Conservation (phyloP, 208 protist genomes). For the Trypanosoma cruzi region DNA sequence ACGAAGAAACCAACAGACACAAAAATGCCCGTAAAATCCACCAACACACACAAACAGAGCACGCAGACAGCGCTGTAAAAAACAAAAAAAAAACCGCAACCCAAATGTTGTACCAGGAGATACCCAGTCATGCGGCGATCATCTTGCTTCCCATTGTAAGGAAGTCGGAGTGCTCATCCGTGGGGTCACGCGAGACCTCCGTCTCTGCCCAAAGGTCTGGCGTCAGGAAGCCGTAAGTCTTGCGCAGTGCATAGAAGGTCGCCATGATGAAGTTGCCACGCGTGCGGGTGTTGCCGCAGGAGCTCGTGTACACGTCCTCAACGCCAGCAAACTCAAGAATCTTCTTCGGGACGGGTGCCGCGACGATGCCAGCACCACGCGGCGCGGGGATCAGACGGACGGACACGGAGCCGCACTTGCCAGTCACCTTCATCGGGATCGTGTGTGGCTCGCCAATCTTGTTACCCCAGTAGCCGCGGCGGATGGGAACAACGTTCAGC, state of each 20-base stretch:
- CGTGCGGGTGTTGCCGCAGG: conserved; percentile 97
- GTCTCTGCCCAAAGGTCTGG: conserved; percentile 98
- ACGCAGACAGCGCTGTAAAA: not conserved
- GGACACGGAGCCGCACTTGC: conserved; percentile 99
- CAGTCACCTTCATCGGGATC: conserved; percentile 98
- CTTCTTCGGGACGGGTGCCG: conserved; percentile 98
- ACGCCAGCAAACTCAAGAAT: conserved; percentile 98
- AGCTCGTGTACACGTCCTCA: conserved; percentile 98
- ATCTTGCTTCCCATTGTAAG: conserved; percentile 56
- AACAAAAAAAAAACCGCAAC: conserved; percentile 28
- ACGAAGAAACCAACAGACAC: not conserved
- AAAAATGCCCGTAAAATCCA: not conserved
- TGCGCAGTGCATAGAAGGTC: conserved; percentile 96
- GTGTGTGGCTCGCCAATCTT: conserved; percentile 99
- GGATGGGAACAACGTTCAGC: conserved; percentile 98
- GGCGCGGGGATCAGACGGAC: conserved; percentile 99
- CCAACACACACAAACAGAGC: not conserved
- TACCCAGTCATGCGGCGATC: conserved; percentile 21
- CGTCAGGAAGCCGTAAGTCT: conserved; percentile 99
- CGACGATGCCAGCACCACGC: conserved; percentile 99
- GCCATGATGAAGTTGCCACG: conserved; percentile 99
- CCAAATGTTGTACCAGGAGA: conserved; percentile 4
- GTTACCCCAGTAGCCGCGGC: conserved; percentile 99
- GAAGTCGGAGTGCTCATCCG: conserved; percentile 92
- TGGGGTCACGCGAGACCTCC: conserved; percentile 88